Evolutionary conservation across 192 early-diverging fungal genomes (phyloP), one percentile per base, ranked within the genome.

Genomic region (Backusella macrospora): DNA sequence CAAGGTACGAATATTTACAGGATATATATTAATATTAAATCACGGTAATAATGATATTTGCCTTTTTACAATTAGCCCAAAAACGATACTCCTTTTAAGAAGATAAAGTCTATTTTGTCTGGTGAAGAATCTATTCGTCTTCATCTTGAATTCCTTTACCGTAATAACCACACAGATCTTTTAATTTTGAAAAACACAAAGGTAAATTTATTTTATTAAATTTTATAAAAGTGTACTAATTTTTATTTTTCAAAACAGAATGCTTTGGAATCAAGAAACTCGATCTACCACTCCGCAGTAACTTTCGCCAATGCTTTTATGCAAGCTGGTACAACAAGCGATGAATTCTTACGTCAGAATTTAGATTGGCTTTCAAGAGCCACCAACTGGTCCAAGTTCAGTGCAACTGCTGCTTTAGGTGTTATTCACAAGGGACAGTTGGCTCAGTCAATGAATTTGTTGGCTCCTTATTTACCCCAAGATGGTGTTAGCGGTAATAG

Each of bases 331-430:
- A 99, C 98, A 4, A 98, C 97, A 2, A 93, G 94, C 68, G 98
- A 99, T 77, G 96, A 95, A 76, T 99, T 99, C 78, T 86, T 99
- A 82, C 88, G 98, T 59, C 93, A 97, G 70, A 98, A 96, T 80
- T 84, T 99, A 49, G 97, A 99, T 75, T 99, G 98, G 98, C 88
- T 99, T 45, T 90, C 93, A 62, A 90, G 97, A 67, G 96, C 97
- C 47, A 98, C 92, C 40, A 98, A 98, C 86, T 99, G 98, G 98
- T 92, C 96, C 29, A 99, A 99, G 84, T 99, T 99, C 81, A 93
- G 95, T 67, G 98, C 97, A 2, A 99, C 97, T 3, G 98, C 98
- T 13, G 94, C 96, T 14, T 81, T 99, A 48, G 98, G 98, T 69
- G 96, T 99, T 12, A 98, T 99, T 74, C 98, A 99, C 84, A 94